A percentile compares a stretch with the other conserved stretches of the same genome.
These are phyloP conservation scores for Iris macrosiphon DNA, from an alignment of 106 monocot species.

Conservation along the genomic window DNA sequence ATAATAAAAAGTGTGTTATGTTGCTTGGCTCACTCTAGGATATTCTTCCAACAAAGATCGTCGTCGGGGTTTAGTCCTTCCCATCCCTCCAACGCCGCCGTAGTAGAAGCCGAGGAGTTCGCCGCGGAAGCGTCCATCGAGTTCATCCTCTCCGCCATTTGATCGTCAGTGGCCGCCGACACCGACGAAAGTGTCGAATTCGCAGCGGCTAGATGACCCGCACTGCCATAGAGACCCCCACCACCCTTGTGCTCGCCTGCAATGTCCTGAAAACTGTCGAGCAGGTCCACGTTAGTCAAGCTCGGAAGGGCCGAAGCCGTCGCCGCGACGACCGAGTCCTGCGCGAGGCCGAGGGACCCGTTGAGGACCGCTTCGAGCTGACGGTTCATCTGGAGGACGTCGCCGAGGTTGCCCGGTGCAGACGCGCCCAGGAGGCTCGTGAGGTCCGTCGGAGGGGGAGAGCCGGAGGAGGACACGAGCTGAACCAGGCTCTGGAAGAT, in stretches of 20 bases:
- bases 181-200: conserved; percentile 7
- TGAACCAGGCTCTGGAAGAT: conserved; percentile 18
- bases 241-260: background rate
- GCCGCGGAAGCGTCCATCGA: background rate
- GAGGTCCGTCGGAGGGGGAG: background rate
- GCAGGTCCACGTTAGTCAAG: background rate
- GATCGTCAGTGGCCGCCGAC: conserved; percentile 7
- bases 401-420: no score
- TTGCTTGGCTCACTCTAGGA: conserved; percentile 10
- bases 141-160: background rate
- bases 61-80: conserved; percentile 8
- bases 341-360: background rate
- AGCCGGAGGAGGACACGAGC: background rate
- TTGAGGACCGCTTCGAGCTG: conserved; percentile 11
- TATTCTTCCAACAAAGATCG: conserved; percentile 21
- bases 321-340: background rate
- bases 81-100: conserved; percentile 3
- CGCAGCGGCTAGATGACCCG: background rate
- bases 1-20: background rate
- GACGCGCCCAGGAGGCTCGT: conserved; percentile 3
- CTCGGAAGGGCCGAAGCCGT: background rate
- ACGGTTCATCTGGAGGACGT: conserved; percentile 11
- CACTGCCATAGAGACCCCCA: background rate
- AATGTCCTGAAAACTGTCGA: background rate
- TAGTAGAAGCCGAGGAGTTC: background rate